Evolutionary conservation across 306 rosid genomes (phyloP).

Genomic region (Acacia acuminata): DNA sequence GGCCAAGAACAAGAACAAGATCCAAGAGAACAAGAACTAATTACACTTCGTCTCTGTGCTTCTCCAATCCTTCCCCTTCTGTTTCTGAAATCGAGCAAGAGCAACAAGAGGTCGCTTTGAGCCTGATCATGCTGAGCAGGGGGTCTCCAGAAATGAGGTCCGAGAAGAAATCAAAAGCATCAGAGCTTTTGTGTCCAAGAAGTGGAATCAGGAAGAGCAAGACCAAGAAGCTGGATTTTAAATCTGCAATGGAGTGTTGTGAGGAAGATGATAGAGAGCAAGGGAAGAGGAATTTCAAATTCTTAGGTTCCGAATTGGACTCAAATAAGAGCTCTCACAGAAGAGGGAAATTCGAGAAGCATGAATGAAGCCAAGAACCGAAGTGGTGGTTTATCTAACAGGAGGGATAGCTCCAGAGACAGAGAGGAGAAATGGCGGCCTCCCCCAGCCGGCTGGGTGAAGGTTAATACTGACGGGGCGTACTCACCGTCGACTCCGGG

Average conservation of each 20-base stretch:
- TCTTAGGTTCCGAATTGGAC: not conserved
- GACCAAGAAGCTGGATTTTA: slow-evolving; percentile 2
- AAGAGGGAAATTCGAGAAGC: slow-evolving; percentile 55
- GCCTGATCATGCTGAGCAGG: slow-evolving; percentile 68
- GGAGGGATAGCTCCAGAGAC: too few species aligned
- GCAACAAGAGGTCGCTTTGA: slow-evolving; percentile 65
- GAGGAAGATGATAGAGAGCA: not conserved
- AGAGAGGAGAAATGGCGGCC: too few species aligned
- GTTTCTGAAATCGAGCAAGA: slow-evolving; percentile 55
- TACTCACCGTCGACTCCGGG: too few species aligned
- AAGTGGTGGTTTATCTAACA: too few species aligned
- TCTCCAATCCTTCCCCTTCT: slow-evolving; percentile 37
- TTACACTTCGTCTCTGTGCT: slow-evolving; percentile 41
- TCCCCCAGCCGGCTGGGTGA: too few species aligned
- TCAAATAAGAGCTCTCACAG: slow-evolving; percentile 19
- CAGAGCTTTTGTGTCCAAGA: slow-evolving; percentile 12
- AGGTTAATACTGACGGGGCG: too few species aligned
- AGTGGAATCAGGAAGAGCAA: slow-evolving; percentile 22
- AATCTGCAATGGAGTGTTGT: slow-evolving; percentile 14
- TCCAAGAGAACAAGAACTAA: slow-evolving; percentile 7
- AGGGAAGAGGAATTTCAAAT: not conserved
- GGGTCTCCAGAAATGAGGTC: slow-evolving; percentile 7
- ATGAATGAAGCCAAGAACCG: too few species aligned
- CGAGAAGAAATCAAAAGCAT: slow-evolving; percentile 10
- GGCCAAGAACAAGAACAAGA: slow-evolving; percentile 44